A percentile compares a stretch with the other conserved stretches of the same genome.
Conservation (phyloP, 306 rosid genomes). For the Corylus avellana region DNA sequence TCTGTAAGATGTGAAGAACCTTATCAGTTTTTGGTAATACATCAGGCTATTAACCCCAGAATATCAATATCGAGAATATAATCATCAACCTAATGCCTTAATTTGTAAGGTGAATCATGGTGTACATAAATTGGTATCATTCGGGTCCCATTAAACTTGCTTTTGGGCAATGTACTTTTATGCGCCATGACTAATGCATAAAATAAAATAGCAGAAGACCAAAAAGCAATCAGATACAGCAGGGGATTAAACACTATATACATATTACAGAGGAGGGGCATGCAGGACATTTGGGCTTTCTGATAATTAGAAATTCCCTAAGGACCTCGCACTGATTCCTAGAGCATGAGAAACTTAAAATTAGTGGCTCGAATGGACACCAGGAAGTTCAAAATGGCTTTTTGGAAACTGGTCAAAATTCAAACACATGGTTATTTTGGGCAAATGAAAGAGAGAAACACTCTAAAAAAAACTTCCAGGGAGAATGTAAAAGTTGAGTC, state of each 20-base stretch:
- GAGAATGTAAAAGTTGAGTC: not conserved
- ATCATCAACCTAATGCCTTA: not conserved
- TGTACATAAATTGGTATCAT: not conserved
- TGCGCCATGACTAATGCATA: not conserved
- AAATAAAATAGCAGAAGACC: not conserved
- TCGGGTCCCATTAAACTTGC: not conserved
- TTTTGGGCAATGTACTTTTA: not conserved
- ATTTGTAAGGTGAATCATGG: not conserved
- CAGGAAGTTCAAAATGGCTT: not conserved
- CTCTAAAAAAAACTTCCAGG: not conserved
- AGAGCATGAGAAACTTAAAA: not conserved
- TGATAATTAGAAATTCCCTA: not conserved
- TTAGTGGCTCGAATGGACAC: not conserved
- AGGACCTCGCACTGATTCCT: not conserved
- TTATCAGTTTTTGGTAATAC: constrained; percentile 11
- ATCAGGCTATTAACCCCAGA: constrained; percentile 15
- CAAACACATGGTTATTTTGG: not conserved
- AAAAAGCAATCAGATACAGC: not conserved
- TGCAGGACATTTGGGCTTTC: not conserved
- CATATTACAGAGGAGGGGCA: not conserved
- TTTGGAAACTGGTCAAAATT: not conserved
- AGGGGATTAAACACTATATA: not conserved
- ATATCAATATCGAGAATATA: not conserved
- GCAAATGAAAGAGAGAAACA: not conserved
- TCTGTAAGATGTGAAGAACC: not conserved